Evolutionary conservation across 768 basidiomycete genomes (phyloP), one percentile per base, ranked within the genome.

Genomic region (Boletus pseudopeckii): DNA sequence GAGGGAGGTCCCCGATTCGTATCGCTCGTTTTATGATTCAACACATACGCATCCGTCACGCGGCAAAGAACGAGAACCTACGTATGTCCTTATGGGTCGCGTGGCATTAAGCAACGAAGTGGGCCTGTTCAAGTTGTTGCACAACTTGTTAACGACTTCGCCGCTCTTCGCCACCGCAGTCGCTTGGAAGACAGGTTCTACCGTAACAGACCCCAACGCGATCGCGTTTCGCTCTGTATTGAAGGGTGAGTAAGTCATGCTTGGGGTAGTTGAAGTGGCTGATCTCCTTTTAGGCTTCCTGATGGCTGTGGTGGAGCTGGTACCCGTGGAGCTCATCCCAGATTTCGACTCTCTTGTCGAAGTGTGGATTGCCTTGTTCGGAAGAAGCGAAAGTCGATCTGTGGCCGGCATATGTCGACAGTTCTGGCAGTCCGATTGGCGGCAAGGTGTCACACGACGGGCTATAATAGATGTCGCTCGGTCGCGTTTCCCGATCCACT

Each of bases 391-490:
- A 74, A 68, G 73, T 66, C 65, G 71, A 53, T 81, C 89, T 28
- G 77, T 88, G 24, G 75, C 80, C 11, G 82, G 81, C 3, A 84
- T 96, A 54, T 88, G 86, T 58, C 74, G 78, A 6, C 90, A 94
- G 59, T 95, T 83, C 68, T 98, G 94, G 92, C 77, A 84, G 49
- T 76, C 74, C 2, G 92, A 94, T 63, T 89, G 84, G 82, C 73
- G 82, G 37, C 75, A 78, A 36, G 82, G 82, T 44, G 77, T 79
- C 4, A 73, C 84, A 18, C 88, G 92, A 30, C 81, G 88, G 26
- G 88, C 89, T 34, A 80, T 95, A 46, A 80, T 98, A 50, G 92
- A 94, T 55, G 84, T 92, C 22, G 83, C 88, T 7, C 80, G 88
- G 4, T 81, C 88, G 9, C 82, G 90, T 3, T 98, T 93, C 70